phyloP scores from a whole-genome alignment of 805 yeast genomes.

The Allodekkera sacchari region DNA sequence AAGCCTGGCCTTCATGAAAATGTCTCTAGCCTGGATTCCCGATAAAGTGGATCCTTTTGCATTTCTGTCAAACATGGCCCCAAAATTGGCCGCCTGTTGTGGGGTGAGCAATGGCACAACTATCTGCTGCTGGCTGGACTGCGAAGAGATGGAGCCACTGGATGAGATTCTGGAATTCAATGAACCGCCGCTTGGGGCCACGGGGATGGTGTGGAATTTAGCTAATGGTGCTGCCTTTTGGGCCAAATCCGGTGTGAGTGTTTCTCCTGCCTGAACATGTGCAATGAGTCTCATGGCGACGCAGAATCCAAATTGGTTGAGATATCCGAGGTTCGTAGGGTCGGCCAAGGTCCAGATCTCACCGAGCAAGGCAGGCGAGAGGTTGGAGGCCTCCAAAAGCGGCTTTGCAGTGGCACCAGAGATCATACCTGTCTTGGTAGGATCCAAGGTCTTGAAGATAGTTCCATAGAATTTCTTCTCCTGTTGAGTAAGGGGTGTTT shows the following conservation, averaged over 20 bases:
- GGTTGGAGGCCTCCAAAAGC: conserved; percentile 76
- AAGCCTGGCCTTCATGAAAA: conserved; percentile 81
- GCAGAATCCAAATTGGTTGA: conserved; percentile 73
- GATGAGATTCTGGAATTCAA: conserved; percentile 21
- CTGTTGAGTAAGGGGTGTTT: conserved; percentile 49
- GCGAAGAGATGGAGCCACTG: conserved; percentile 20
- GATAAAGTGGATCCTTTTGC: conserved; percentile 46
- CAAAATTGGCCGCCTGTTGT: conserved; percentile 53
- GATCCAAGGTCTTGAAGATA: conserved; percentile 72
- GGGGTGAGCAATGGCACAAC: conserved; percentile 46
- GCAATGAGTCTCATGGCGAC: conserved; percentile 86
- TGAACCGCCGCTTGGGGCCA: conserved; percentile 27
- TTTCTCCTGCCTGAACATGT: conserved; percentile 68
- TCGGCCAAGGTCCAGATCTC: conserved; percentile 96
- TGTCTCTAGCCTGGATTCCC: conserved; percentile 77
- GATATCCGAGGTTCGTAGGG: conserved; percentile 74
- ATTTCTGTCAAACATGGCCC: conserved; percentile 67
- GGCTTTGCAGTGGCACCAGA: conserved; percentile 84
- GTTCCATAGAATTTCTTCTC: conserved; percentile 71
- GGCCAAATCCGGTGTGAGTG: conserved; percentile 44
- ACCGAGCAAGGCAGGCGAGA: conserved; percentile 70
- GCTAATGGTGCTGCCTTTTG: conserved; percentile 56
- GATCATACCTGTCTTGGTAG: conserved; percentile 68
- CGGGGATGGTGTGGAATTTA: conserved; percentile 35
- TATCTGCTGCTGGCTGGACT: conserved; percentile 9